These are phyloP conservation scores for Spongospora subterranea DNA, from an alignment of 208 protist species.

Conservation along the genomic window DNA sequence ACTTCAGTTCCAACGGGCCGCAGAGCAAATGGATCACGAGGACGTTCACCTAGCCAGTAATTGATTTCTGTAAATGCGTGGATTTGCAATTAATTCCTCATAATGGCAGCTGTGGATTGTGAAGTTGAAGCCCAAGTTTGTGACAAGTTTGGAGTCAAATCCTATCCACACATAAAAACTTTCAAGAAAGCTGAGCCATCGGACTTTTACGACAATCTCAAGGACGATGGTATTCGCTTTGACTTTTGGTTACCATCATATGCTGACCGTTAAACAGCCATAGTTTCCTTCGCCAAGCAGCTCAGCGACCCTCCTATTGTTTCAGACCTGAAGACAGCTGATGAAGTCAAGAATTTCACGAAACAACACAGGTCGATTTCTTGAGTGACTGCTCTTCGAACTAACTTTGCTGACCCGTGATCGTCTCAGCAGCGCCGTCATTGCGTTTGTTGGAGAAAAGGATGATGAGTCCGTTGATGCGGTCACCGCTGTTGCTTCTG, in stretches of 20 bases:
- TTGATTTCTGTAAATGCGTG: no score
- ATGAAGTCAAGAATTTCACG: constrained; percentile 1
- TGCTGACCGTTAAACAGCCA: neutral
- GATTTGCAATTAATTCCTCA: no score
- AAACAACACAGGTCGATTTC: neutral
- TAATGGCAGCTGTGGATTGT: constrained; percentile 31
- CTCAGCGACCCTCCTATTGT: neutral
- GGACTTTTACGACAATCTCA: constrained; percentile 55
- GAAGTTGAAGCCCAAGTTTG: constrained; percentile 15
- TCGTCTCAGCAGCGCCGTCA: neutral
- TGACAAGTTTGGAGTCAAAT: constrained; percentile 38
- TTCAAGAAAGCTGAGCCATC: neutral
- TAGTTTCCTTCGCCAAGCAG: neutral
- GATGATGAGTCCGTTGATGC: neutral
- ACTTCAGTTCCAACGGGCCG: no score
- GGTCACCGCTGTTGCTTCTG: neutral
- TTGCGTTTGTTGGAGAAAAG: neutral
- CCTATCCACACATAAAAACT: constrained; percentile 50
- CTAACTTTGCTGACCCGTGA: neutral
- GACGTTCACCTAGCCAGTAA: no score
- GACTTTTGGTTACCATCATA: neutral
- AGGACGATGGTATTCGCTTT: neutral
- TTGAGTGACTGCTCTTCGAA: neutral
- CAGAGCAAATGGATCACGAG: no score
- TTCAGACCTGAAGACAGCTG: neutral